A percentile compares a stretch with the other conserved stretches of the same genome.
Conservation (phyloP, 345 rosid genomes). For the Moricandia moricandioides region DNA sequence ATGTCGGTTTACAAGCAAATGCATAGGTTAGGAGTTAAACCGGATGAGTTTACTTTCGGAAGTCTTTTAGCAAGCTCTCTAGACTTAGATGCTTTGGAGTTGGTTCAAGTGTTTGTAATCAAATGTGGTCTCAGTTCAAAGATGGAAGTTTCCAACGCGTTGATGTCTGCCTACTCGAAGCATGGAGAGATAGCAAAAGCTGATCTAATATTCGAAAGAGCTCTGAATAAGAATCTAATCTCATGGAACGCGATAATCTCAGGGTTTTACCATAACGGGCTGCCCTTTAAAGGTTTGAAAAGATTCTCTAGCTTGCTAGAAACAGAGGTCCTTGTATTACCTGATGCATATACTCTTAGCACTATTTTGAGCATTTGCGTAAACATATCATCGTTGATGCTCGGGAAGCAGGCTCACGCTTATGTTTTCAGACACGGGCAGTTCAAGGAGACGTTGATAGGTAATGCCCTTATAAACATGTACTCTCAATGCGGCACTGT, state of each 20-base stretch:
- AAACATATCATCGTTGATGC: conserved; percentile 41
- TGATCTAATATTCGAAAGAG: conserved; percentile 43
- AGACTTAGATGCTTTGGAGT: conserved; percentile 41
- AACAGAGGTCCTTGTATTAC: conserved; percentile 39
- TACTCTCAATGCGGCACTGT: conserved; percentile 68
- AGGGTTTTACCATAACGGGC: conserved; percentile 52
- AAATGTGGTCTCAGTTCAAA: conserved; percentile 51
- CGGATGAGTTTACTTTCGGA: conserved; percentile 75
- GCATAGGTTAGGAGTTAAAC: conserved; percentile 49
- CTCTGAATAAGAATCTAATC: conserved; percentile 45
- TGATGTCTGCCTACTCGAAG: conserved; percentile 66
- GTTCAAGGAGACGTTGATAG: conserved; percentile 44
- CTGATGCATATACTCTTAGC: conserved; percentile 57
- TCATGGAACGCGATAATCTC: conserved; percentile 75
- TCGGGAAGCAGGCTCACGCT: conserved; percentile 59
- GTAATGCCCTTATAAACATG: conserved; percentile 61
- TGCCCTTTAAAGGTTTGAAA: conserved; percentile 45
- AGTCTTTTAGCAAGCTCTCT: conserved; percentile 60
- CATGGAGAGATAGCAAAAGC: conserved; percentile 50
- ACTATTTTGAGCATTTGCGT: conserved; percentile 53
- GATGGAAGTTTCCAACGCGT: conserved; percentile 60
- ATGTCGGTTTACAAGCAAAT: conserved; percentile 46
- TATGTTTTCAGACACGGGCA: conserved; percentile 44
- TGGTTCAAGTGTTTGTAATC: conserved; percentile 47
- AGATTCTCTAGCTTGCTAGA: conserved; percentile 45